Conservation (phyloP, 352 stramenopile genomes). For the Pythium dissotocum region DNA sequence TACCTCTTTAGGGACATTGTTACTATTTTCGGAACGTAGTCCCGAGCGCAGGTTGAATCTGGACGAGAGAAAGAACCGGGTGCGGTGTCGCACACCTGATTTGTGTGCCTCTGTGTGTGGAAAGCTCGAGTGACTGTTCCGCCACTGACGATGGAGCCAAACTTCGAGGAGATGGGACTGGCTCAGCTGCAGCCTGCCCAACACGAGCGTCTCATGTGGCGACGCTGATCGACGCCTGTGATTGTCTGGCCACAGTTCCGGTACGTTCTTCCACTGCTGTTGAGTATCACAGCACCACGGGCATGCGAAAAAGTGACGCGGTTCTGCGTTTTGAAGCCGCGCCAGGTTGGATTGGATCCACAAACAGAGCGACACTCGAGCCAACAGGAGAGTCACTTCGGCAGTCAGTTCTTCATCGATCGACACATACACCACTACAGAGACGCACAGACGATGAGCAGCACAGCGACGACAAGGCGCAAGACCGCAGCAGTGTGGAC, state of each 20-base stretch:
- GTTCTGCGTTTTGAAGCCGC: too few species aligned
- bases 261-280: background rate
- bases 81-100: background rate
- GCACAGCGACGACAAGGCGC: background rate
- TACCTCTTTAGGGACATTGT: background rate
- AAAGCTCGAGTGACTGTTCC: background rate
- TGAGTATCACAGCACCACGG: background rate
- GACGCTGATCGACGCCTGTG: background rate
- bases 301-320: background rate
- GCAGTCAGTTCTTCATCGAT: background rate
- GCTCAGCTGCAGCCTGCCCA: conserved; percentile 17
- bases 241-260: background rate
- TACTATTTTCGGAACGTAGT: background rate
- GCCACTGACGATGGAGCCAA: background rate
- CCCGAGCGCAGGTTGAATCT: background rate
- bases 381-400: background rate
- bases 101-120: background rate
- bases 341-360: background rate
- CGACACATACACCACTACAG: background rate
- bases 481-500: conserved; percentile 15
- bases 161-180: conserved; percentile 16
- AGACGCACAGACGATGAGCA: background rate
- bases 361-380: background rate
- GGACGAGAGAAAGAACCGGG: background rate
- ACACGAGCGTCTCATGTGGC: conserved; percentile 3